These are phyloP conservation scores for Cordyceps pruinosa DNA, from an alignment of 2,329 filamentous ascomycete species.

Conservation along the genomic window DNA sequence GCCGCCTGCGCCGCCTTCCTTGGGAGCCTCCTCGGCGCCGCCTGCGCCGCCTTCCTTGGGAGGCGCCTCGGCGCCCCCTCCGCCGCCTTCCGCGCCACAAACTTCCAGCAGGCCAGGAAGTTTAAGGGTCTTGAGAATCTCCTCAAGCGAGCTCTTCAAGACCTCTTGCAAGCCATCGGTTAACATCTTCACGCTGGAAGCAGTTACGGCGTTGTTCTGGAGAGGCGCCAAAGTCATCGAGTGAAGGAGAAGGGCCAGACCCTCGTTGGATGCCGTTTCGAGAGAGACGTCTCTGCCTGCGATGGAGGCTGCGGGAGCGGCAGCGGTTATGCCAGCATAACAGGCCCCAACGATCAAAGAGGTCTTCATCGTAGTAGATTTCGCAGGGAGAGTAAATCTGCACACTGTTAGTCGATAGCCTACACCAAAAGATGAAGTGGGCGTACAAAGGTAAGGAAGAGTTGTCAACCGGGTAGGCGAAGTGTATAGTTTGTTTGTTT, in stretches of 20 bases:
- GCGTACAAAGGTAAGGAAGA: not conserved
- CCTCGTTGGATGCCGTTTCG: not conserved
- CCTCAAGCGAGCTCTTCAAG: not conserved
- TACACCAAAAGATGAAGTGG: too few species aligned
- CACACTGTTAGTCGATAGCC: too few species aligned
- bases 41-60: not conserved
- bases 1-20: not conserved
- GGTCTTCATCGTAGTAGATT: not conserved
- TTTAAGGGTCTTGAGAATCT: not conserved
- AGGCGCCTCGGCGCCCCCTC: not conserved
- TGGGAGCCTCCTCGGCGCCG: not conserved
- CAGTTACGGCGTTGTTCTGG: not conserved
- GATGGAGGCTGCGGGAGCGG: not conserved
- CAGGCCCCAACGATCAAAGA: not conserved
- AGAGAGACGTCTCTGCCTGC: not conserved
- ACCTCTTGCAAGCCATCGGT: not conserved
- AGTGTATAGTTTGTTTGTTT: not conserved
- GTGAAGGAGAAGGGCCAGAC: not conserved
- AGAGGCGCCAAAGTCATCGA: not conserved
- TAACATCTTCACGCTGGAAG: not conserved
- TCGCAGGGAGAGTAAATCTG: not conserved
- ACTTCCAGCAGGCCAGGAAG: not conserved
- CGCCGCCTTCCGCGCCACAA: not conserved
- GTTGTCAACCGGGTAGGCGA: not conserved
- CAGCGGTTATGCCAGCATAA: slow-evolving; percentile 3